These are phyloP conservation scores for button mushroom (Agaricus bisporus) DNA, from an alignment of 768 basidiomycete species.

Conservation along the genomic window DNA sequence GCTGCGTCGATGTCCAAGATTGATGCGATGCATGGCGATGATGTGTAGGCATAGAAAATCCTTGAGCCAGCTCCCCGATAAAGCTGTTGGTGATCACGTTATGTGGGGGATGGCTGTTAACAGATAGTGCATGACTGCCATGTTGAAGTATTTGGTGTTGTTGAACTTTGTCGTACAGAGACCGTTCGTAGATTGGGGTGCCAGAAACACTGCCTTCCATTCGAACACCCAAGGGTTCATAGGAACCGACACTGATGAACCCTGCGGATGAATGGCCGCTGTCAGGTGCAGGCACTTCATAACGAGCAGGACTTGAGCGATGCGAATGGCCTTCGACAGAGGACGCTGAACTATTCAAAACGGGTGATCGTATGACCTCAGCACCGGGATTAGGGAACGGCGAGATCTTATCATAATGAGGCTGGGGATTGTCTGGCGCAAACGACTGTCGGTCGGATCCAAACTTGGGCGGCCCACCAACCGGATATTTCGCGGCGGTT, in stretches of 20 bases:
- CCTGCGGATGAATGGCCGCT: neutral
- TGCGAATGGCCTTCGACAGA: constrained; percentile 3
- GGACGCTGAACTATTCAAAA: neutral
- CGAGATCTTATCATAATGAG: constrained; percentile 6
- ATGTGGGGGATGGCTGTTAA: neutral
- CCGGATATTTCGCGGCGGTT: neutral
- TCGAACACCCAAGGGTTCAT: constrained; percentile 3
- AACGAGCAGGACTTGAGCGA: neutral
- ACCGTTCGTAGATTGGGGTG: constrained; percentile 6
- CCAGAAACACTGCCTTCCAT: constrained; percentile 7
- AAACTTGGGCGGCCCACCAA: constrained; percentile 4
- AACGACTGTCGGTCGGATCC: constrained; percentile 3
- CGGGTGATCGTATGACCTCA: neutral
- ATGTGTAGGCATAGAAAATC: neutral
- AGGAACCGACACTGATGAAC: neutral
- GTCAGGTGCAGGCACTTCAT: neutral
- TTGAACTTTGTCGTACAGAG: constrained; percentile 3
- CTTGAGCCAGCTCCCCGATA: constrained; percentile 1
- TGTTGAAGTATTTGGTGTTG: constrained; percentile 8
- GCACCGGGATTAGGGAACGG: neutral
- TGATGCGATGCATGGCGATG: constrained; percentile 4
- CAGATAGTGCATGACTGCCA: neutral
- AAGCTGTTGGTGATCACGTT: neutral
- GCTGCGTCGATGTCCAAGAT: constrained; percentile 5
- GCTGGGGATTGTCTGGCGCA: constrained; percentile 3